These are phyloP conservation scores for Aquanectria penicillioides DNA, from an alignment of 2,329 filamentous ascomycete species.

Conservation along the genomic window DNA sequence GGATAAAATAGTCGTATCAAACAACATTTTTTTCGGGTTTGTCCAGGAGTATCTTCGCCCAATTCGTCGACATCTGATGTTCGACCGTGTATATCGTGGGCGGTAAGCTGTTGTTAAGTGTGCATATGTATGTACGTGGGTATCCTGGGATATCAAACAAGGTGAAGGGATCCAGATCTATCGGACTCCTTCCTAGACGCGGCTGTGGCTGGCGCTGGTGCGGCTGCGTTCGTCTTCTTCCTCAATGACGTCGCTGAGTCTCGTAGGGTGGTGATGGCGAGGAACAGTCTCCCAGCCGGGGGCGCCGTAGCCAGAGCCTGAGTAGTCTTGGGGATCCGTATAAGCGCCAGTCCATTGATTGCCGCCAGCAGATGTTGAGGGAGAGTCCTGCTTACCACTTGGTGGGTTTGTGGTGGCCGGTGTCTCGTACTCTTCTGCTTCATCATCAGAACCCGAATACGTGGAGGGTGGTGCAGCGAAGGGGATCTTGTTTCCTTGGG, in stretches of 20 bases:
- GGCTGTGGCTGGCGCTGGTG: constrained; percentile 75
- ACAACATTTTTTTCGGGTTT: constrained; percentile 13
- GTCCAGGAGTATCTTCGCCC: constrained; percentile 8
- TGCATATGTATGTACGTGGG: constrained; percentile 30
- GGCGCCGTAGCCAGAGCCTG: constrained; percentile 71
- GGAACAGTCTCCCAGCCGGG: constrained; percentile 81
- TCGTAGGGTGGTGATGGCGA: constrained; percentile 86
- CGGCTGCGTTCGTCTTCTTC: constrained; percentile 85
- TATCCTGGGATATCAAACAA: constrained; percentile 17
- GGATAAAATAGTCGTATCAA: constrained; percentile 11
- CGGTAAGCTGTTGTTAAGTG: constrained; percentile 26
- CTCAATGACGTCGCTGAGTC: constrained; percentile 87
- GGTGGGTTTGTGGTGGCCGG: constrained; percentile 56
- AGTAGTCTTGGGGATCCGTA: constrained; percentile 66
- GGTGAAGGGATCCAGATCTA: constrained; percentile 12
- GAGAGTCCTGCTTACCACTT: constrained; percentile 47
- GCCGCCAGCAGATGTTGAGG: constrained; percentile 42
- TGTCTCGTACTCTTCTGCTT: constrained; percentile 67
- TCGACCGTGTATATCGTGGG: neutral
- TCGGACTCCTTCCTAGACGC: constrained; percentile 48
- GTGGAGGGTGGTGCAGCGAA: constrained; percentile 58
- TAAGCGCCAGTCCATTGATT: constrained; percentile 56
- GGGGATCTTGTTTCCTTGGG: constrained; percentile 67
- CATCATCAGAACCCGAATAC: constrained; percentile 60
- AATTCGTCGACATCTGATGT: constrained; percentile 12